Base-by-base conservation (phyloP, 441 rosid genomes). In the Jatropha multifida region DNA sequence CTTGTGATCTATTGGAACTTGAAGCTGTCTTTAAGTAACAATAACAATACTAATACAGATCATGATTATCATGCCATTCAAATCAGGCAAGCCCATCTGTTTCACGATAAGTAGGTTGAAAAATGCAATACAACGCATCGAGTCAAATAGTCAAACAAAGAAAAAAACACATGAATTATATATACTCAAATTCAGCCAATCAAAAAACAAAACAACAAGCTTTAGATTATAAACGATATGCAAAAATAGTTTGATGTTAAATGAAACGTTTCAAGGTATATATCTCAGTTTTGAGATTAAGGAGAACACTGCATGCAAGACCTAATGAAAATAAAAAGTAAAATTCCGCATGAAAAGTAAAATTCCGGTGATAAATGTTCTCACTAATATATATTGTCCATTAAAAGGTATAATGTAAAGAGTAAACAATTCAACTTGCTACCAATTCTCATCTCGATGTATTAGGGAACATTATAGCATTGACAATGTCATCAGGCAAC, bases 1-100 rank as follows among this genome's bases (percentile, higher is more conserved):
- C 74, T 75, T 75, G 75, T 77, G 84, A 68, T 79, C 42, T 74
- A 77, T 88, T 78, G 91, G 86, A 86, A 89, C 91, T 90, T 87
- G 92, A 85, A 78, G 75, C 72, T 64, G 64, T 72, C 10, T 70
- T 79, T 78, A 78, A 83, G 67, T 4, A 68, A 58, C 64, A 55
- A 80, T 68, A 81, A 49, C 68, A 81, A 70, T 62, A 79, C 74
- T 75, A 78, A 79, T 71, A 75, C 76, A 77, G 62, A 41, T 76
- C 77, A 69, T 77, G 23, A 23, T 23, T 66, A 13, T 32, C 54
- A 61, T 65, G 51, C 73, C 63, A 74, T 72, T 41, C 26, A 77
- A 79, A 23, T 23, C 23, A 23, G 23, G 23, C 23, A 23, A 23
- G 23, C 23, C 23, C 23, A 23, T 23, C 23, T 23, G 23, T 23